Conservation (phyloP, 495 filamentous ascomycete species). For the Cercophora newfieldiana region DNA sequence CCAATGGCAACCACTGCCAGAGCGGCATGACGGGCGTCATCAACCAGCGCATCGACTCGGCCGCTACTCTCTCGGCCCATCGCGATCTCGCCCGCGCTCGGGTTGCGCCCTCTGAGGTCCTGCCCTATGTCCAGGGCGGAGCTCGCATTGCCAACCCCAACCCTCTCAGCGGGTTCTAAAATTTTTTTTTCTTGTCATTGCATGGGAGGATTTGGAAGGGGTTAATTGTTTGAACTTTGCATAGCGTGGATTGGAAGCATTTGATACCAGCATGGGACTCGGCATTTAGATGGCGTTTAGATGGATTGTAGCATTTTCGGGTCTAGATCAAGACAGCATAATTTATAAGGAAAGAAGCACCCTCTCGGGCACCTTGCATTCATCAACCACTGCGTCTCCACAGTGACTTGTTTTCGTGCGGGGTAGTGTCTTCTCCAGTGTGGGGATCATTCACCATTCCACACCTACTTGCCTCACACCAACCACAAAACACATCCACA, state of each 20-base stretch:
- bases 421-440: too few species aligned
- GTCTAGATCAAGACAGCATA: too few species aligned
- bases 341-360: too few species aligned
- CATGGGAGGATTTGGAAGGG: neutral
- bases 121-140: neutral
- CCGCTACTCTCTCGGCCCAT: neutral
- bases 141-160: constrained; percentile 3
- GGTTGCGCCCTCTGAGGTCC: neutral
- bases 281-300: neutral
- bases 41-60: constrained; percentile 23
- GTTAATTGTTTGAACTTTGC: neutral
- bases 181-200: neutral
- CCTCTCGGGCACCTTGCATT: too few species aligned
- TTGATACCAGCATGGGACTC: neutral
- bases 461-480: too few species aligned
- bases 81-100: neutral
- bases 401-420: too few species aligned
- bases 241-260: neutral
- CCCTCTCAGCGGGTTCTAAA: constrained; percentile 2
- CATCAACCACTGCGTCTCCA: too few species aligned
- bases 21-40: constrained; percentile 42
- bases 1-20: constrained; percentile 36
- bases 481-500: neutral
- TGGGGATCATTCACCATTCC: too few species aligned
- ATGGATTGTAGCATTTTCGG: neutral